A percentile compares a stretch with the other conserved stretches of the same genome.
phyloP scores from a whole-genome alignment of 1,284 basidiomycete species.

The Prillingera fragicola region DNA sequence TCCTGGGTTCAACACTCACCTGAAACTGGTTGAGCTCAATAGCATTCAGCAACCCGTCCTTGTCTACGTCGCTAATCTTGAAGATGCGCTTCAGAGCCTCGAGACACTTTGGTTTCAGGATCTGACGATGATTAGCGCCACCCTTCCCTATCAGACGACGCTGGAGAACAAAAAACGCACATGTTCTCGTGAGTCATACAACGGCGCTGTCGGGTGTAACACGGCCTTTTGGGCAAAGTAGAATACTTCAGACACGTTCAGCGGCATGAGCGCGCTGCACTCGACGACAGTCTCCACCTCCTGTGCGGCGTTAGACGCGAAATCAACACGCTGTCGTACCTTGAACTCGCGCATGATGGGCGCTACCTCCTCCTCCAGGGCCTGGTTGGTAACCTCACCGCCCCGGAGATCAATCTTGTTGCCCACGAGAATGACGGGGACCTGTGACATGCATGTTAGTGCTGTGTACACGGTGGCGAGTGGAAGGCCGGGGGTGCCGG shows the following conservation, averaged over 20 bases:
- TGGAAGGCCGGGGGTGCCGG: not conserved
- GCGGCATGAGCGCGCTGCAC: slow-evolving; percentile 79
- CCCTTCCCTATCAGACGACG: not conserved
- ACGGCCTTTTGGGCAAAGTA: slow-evolving; percentile 99
- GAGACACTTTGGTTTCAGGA: slow-evolving; percentile 82
- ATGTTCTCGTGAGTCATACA: slow-evolving; percentile 95
- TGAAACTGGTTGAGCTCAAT: slow-evolving; percentile 95
- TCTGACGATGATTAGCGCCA: not conserved
- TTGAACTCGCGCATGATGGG: slow-evolving; percentile 98
- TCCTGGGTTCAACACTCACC: slow-evolving; percentile 49
- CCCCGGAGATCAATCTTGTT: slow-evolving; percentile 97
- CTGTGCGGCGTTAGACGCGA: slow-evolving; percentile 49
- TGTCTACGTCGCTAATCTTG: slow-evolving; percentile 89
- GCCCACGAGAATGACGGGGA: slow-evolving; percentile 93
- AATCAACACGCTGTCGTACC: slow-evolving; percentile 50
- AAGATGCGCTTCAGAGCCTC: slow-evolving; percentile 89
- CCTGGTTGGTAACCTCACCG: slow-evolving; percentile 88
- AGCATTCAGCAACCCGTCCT: slow-evolving; percentile 85
- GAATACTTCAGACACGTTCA: slow-evolving; percentile 98
- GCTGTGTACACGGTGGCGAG: slow-evolving; percentile 1
- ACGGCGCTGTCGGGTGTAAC: slow-evolving; percentile 89
- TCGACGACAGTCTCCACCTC: slow-evolving; percentile 98
- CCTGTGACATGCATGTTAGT: slow-evolving; percentile 52
- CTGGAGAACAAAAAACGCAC: slow-evolving; percentile 50
- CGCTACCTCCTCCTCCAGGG: slow-evolving; percentile 85